Evolutionary conservation across 257 asterid genomes (phyloP).

Genomic region (Cordia subcordata): DNA sequence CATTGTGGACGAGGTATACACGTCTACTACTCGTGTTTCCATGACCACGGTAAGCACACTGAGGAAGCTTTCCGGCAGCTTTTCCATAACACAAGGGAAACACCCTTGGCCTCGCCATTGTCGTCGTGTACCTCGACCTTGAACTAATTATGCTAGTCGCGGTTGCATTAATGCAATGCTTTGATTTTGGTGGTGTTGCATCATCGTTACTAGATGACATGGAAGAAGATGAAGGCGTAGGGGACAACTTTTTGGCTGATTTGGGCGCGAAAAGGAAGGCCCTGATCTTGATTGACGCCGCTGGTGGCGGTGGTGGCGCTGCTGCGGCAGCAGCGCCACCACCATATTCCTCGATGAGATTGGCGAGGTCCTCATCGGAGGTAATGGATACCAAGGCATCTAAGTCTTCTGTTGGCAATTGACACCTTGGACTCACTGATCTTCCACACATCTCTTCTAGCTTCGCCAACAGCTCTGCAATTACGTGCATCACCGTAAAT

Average conservation of each 20-base stretch:
- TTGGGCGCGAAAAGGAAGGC: conserved; percentile 55
- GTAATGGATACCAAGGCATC: conserved; percentile 76
- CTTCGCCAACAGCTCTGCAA: conserved; percentile 58
- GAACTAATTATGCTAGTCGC: conserved; percentile 15
- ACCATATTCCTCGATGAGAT: conserved; percentile 81
- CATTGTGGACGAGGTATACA: conserved; percentile 42
- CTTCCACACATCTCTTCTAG: conserved; percentile 63
- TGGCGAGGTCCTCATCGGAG: conserved; percentile 70
- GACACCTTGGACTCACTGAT: conserved; percentile 59
- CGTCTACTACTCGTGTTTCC: conserved; percentile 38
- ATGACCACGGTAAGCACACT: conserved; percentile 25
- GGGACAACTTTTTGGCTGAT: conserved; percentile 34
- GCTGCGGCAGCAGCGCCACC: conserved; percentile 21
- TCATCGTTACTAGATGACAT: conserved; percentile 29
- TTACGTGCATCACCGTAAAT: conserved; percentile 3
- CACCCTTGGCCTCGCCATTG: conserved; percentile 30
- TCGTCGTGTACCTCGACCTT: conserved; percentile 13
- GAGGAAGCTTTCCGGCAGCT: conserved; percentile 33
- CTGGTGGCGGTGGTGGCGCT: conserved; percentile 14
- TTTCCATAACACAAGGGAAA: conserved; percentile 22
- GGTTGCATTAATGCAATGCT: conserved; percentile 18
- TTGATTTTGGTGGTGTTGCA: conserved; percentile 39
- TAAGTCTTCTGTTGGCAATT: conserved; percentile 69
- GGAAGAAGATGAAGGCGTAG: conserved; percentile 47
- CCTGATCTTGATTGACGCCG: conserved; percentile 49